Conservation (phyloP, 1,139 yeast species). For the Lodderomyces parapsilosis region DNA sequence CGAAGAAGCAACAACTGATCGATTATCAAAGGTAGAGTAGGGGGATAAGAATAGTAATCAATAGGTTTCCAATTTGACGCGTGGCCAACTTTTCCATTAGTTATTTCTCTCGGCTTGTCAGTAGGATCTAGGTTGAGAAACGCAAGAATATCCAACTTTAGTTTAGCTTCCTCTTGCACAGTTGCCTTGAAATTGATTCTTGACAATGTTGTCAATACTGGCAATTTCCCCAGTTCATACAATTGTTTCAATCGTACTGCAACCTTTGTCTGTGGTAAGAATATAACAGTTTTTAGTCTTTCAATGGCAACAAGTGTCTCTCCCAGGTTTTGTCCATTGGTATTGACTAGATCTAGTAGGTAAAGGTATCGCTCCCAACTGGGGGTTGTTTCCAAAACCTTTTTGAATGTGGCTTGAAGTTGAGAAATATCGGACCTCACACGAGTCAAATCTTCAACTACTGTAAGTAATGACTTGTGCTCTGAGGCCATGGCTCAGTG, state of each 20-base stretch:
- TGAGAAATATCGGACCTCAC: slow-evolving; percentile 46
- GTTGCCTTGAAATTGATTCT: slow-evolving; percentile 26
- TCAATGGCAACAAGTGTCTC: slow-evolving; percentile 9
- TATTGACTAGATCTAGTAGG: neutral
- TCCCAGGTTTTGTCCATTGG: neutral
- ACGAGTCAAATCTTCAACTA: slow-evolving; percentile 37
- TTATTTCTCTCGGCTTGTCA: neutral
- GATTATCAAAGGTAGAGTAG: slow-evolving; percentile 33
- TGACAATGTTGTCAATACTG: slow-evolving; percentile 31
- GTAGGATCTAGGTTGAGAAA: neutral
- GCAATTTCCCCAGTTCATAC: slow-evolving; percentile 31
- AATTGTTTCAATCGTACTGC: slow-evolving; percentile 39
- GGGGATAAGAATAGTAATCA: slow-evolving; percentile 28
- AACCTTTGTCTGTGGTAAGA: slow-evolving; percentile 36
- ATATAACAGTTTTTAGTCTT: slow-evolving; percentile 18
- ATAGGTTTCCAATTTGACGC: neutral
- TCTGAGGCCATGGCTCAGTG: neutral
- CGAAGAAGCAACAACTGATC: slow-evolving; percentile 26
- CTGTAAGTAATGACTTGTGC: slow-evolving; percentile 17
- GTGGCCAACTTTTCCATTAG: neutral
- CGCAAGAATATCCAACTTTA: neutral
- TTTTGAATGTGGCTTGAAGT: slow-evolving; percentile 41
- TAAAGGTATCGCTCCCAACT: slow-evolving; percentile 24
- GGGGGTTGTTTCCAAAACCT: slow-evolving; percentile 35
- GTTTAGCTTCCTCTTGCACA: neutral